Conservation (phyloP, 2,329 filamentous ascomycete genomes). For the Chaetomiaceae sp. region DNA sequence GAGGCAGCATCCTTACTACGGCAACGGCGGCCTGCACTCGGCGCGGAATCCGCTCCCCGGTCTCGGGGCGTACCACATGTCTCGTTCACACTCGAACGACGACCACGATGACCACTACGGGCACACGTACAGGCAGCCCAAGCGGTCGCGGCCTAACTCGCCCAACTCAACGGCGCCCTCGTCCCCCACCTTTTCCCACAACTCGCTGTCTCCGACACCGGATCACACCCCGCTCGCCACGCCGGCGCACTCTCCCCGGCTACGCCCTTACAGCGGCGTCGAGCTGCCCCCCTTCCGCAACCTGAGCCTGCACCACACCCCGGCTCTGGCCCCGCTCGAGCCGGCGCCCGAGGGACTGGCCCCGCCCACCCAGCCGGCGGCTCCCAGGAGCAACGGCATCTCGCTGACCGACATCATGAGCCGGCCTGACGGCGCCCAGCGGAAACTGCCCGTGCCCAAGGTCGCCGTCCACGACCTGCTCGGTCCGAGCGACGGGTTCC, state of each 20-base stretch:
- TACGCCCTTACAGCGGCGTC: conserved; percentile 70
- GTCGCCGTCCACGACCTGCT: conserved; percentile 83
- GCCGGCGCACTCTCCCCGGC: conserved; percentile 86
- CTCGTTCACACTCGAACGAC: conserved; percentile 77
- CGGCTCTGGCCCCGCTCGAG: conserved; percentile 55
- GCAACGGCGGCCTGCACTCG: conserved; percentile 40
- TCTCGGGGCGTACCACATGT: conserved; percentile 89
- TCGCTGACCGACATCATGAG: conserved; percentile 91
- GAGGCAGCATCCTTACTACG: conserved; percentile 53
- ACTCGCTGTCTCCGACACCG: conserved; percentile 89
- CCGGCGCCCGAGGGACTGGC: conserved; percentile 45
- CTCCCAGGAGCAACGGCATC: conserved; percentile 61
- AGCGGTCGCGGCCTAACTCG: conserved; percentile 88
- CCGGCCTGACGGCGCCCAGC: conserved; percentile 76
- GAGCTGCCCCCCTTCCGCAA: conserved; percentile 83
- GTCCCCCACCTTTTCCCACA: conserved; percentile 93
- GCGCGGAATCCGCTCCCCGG: conserved; percentile 64
- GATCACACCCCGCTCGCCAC: conserved; percentile 98
- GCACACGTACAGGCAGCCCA: conserved; percentile 64
- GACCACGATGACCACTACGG: conserved; percentile 75
- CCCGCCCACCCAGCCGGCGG: conserved; percentile 46
- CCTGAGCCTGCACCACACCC: conserved; percentile 50
- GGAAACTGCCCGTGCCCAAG: conserved; percentile 90
- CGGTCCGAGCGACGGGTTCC: conserved; percentile 59
- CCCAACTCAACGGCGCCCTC: conserved; percentile 94